Evolutionary conservation across 768 basidiomycete genomes (phyloP).

Genomic region (Lactifluus piperatus): DNA sequence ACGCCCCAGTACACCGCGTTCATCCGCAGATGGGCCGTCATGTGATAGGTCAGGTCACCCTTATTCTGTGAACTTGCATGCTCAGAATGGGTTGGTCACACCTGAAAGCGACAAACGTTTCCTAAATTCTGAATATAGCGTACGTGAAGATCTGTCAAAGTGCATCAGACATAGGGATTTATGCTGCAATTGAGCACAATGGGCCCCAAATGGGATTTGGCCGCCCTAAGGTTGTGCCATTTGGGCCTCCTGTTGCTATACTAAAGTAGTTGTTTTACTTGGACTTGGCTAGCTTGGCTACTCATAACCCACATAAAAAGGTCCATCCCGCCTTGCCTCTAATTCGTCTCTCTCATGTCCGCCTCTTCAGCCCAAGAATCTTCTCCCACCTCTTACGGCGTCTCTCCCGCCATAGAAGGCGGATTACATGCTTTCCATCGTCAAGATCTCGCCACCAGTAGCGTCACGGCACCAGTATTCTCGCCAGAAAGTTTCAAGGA

Average conservation of each 20-base stretch:
- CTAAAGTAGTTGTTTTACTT: not conserved
- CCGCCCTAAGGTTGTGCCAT: not conserved
- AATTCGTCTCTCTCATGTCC: not conserved
- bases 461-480: constrained; percentile 16
- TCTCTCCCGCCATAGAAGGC: constrained; percentile 1
- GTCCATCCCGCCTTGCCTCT: not conserved
- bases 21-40: constrained; percentile 87
- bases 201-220: not conserved
- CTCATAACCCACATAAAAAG: not conserved
- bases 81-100: not conserved
- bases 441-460: constrained; percentile 1
- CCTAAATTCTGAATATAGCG: constrained; percentile 70
- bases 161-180: constrained; percentile 8
- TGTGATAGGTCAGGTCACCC: constrained; percentile 82
- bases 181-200: not conserved
- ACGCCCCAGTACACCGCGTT: constrained; percentile 98
- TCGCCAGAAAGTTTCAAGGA: constrained; percentile 2
- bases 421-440: constrained; percentile 8
- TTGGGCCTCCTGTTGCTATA: not conserved
- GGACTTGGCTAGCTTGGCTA: not conserved
- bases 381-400: constrained; percentile 17
- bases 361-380: constrained; percentile 3
- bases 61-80: constrained; percentile 42
- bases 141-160: constrained; percentile 52
- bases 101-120: constrained; percentile 33